Evolutionary conservation across 2,329 filamentous ascomycete genomes (phyloP).

Genomic region (Tympanopsis confertula): DNA sequence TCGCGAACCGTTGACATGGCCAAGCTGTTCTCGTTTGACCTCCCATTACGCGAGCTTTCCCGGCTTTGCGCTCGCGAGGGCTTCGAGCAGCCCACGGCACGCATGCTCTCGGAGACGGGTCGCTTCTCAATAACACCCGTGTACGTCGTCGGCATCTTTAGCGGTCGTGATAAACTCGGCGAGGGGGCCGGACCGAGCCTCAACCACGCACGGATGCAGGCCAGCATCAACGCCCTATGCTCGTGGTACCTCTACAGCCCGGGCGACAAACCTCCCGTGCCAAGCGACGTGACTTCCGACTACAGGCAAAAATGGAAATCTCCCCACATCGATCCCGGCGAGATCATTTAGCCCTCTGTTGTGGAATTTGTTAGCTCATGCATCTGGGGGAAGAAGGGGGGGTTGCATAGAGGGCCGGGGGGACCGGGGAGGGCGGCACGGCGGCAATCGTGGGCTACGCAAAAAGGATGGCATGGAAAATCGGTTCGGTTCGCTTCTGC

Average conservation of each 20-base stretch:
- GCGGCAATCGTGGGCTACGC: no score
- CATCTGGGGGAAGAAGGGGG: no score
- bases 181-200: constrained; percentile 76
- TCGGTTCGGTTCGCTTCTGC: no score
- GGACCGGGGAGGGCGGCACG: no score
- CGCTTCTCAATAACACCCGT: constrained; percentile 78
- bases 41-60: constrained; percentile 72
- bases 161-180: constrained; percentile 79
- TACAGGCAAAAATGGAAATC: constrained; percentile 54
- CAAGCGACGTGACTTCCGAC: constrained; percentile 56
- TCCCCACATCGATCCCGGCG: constrained; percentile 58
- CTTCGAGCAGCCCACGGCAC: constrained; percentile 76
- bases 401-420: no score
- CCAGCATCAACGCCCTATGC: constrained; percentile 77
- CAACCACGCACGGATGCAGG: constrained; percentile 65
- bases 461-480: no score
- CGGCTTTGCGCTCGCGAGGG: constrained; percentile 78
- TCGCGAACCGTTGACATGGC: constrained; percentile 67
- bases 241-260: constrained; percentile 95
- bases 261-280: constrained; percentile 43
- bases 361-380: no score
- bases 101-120: constrained; percentile 83
- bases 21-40: constrained; percentile 70
- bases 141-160: constrained; percentile 88
- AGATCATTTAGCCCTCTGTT: no score